Evolutionary conservation across 306 rosid genomes (phyloP), one percentile per base, ranked within the genome.

Genomic region (Astragalus glycyphyllos): DNA sequence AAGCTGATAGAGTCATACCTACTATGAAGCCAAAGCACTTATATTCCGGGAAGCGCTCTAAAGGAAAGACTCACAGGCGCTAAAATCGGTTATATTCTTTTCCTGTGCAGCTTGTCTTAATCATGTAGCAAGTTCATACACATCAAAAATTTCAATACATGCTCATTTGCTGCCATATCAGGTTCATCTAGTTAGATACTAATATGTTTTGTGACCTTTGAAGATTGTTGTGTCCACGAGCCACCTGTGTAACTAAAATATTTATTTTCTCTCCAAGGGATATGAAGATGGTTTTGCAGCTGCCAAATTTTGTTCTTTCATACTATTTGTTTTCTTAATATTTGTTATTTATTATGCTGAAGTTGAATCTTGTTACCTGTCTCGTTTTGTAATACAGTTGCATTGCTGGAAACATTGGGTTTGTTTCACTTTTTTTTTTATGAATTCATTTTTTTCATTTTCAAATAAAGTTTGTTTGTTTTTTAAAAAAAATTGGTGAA

Each of bases 1-100:
- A 92, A 78, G 96, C 96, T 54, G 98, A 92, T 75, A 86, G 98
- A 78, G 98, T 92, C 20, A 89, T 92, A 62, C 95, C 94, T 12
- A 86, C 45, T 61, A 34, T 86, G 74, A 89, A 82, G 76, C 96
- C 96, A 37, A 92, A 92, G 78, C 96, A 92, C 83, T 82, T 92
- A 69, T 89, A 4, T 77, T 74, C 96, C 38, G 98, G 98, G 73
- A 92, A 92, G 75, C 88, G 96, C 54, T 74, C 90, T 14, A 74
- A 0, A 26, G 96, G 98, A 17, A 92, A 88, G 81, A 92, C 92
- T 0, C 69, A 86, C 1, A 79, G 98, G 64, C 98, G 96, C 10
- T 92, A 77, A 86, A 6, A 68, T 10, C 76, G 80, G 75, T 84
- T 37, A 42, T 37, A n/a, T 48, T 31, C 46, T 55, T 67, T 45